Percentiles rank a stretch among this genome's conserved stretches.
phyloP scores from a whole-genome alignment of 1,284 basidiomycete species.

The Leccinum griseonigrum region DNA sequence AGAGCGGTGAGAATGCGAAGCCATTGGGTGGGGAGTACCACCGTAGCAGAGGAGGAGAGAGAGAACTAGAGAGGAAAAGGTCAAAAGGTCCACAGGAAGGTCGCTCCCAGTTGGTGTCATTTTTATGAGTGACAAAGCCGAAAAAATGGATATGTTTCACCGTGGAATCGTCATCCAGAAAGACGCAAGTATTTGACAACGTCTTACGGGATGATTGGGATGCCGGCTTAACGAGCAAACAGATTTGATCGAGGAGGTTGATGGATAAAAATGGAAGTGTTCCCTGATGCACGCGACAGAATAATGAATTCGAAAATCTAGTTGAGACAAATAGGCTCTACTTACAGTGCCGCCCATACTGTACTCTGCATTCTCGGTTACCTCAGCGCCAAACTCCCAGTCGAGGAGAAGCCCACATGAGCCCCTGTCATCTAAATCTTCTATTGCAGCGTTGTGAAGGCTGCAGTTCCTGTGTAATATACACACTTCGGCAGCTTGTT shows the following conservation, averaged over 20 bases:
- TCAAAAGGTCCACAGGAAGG: no score
- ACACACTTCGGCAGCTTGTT: background rate
- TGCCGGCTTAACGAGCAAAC: background rate
- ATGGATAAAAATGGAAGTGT: background rate
- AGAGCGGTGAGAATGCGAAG: background rate
- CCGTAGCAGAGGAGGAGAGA: no score
- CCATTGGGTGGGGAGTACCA: background rate
- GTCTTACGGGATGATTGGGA: background rate
- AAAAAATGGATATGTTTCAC: background rate
- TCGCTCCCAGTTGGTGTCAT: no score
- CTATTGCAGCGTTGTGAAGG: background rate
- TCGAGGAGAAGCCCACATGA: background rate
- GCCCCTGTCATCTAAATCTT: background rate
- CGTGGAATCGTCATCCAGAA: background rate
- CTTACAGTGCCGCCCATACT: background rate
- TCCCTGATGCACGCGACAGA: background rate
- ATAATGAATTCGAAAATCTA: background rate
- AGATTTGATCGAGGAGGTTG: background rate
- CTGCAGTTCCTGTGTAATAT: background rate
- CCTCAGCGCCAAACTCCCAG: background rate
- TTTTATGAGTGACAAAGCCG: no score
- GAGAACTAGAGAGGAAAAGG: no score
- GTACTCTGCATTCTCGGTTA: background rate
- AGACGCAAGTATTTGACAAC: background rate
- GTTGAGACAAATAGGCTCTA: background rate